A percentile compares a stretch with the other conserved stretches of the same genome.
Conservation (phyloP, 495 filamentous ascomycete species). For the Paragyromitra xinjiangensis region DNA sequence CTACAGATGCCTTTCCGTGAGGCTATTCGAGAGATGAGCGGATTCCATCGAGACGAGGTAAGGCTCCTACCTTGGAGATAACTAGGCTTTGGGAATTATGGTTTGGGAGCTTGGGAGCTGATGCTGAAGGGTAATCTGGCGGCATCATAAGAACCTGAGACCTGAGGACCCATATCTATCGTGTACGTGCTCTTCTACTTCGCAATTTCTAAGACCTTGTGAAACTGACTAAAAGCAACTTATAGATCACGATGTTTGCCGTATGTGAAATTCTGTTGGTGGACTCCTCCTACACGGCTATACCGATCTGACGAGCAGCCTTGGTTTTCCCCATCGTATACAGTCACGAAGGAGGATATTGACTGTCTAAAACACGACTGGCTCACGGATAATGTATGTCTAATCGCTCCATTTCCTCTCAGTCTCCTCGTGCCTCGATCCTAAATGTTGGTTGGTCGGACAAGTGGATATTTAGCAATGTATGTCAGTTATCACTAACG, state of each 20-base stretch:
- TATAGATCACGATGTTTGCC: slow-evolving; percentile 74
- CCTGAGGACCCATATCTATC: slow-evolving; percentile 78
- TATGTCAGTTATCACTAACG: slow-evolving; percentile 20
- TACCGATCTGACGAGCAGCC: slow-evolving; percentile 50
- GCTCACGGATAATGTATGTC: slow-evolving; percentile 94
- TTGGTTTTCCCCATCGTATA: slow-evolving; percentile 54
- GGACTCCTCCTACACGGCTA: slow-evolving; percentile 39
- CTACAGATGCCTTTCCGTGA: slow-evolving; percentile 54
- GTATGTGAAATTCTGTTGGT: slow-evolving; percentile 62
- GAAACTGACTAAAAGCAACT: slow-evolving; percentile 23
- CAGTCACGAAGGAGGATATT: slow-evolving; percentile 86
- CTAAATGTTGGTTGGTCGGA: background rate
- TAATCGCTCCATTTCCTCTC: background rate
- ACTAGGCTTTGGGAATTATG: background rate
- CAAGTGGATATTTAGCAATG: background rate
- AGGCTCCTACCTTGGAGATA: background rate
- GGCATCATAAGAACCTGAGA: slow-evolving; percentile 62
- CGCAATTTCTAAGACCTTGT: background rate
- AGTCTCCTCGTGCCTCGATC: background rate
- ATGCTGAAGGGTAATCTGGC: slow-evolving; percentile 43
- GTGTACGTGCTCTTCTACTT: slow-evolving; percentile 63
- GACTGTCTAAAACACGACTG: slow-evolving; percentile 89
- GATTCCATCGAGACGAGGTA: slow-evolving; percentile 52
- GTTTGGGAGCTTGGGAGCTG: slow-evolving; percentile 31
- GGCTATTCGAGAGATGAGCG: slow-evolving; percentile 52